phyloP scores from a whole-genome alignment of 768 basidiomycete species.

The Pleurotus platypus region DNA sequence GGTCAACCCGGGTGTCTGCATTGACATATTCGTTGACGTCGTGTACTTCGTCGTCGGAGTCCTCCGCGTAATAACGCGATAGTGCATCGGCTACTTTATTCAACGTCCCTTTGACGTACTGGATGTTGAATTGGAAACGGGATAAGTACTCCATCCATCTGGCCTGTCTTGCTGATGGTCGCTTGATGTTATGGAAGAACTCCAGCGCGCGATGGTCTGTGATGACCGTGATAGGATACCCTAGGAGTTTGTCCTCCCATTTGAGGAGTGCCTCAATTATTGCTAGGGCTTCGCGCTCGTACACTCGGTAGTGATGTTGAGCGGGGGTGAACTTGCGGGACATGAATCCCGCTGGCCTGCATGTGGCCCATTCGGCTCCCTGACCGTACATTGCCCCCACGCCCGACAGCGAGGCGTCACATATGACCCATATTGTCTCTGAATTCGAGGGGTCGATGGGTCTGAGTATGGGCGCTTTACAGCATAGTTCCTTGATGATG shows the following conservation, averaged over 20 bases:
- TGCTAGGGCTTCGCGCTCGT: constrained; percentile 14
- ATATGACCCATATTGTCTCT: no score
- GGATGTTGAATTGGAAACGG: constrained; percentile 20
- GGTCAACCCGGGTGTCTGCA: constrained; percentile 16
- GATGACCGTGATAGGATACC: constrained; percentile 16
- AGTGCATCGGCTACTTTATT: constrained; percentile 28
- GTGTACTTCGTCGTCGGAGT: constrained; percentile 10
- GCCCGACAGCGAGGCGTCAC: no score
- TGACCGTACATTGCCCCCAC: constrained; percentile 17
- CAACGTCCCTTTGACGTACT: constrained; percentile 16
- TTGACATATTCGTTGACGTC: constrained; percentile 10
- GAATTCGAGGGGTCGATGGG: no score
- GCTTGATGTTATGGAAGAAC: constrained; percentile 16
- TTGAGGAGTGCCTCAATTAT: constrained; percentile 18
- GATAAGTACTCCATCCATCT: constrained; percentile 26
- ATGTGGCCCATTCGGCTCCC: constrained; percentile 19
- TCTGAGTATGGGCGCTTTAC: no score
- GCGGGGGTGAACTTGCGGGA: constrained; percentile 18
- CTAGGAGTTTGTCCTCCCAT: constrained; percentile 28
- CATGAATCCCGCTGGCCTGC: constrained; percentile 19
- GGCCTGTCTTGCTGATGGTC: constrained; percentile 12
- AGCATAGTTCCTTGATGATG: no score
- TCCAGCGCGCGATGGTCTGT: constrained; percentile 25
- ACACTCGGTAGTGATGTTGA: constrained; percentile 13
- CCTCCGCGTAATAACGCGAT: constrained; percentile 21